Percentiles rank a stretch among this genome's conserved stretches.
These are phyloP conservation scores for Colletotrichum sp. DNA, from an alignment of 2,329 filamentous ascomycete species.

Conservation along the genomic window DNA sequence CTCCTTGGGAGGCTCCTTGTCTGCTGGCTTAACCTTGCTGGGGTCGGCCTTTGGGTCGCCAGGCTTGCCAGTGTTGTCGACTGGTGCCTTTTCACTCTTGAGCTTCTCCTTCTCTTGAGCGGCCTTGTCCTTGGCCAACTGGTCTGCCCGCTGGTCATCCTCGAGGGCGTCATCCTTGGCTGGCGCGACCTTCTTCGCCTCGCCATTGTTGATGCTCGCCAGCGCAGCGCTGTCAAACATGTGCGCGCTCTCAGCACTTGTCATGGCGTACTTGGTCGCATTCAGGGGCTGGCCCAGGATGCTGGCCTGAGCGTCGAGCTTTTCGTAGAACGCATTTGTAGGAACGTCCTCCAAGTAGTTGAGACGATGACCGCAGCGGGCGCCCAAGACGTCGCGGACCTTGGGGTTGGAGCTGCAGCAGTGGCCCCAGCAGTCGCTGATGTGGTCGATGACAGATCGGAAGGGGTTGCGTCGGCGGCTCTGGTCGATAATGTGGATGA, in stretches of 20 bases:
- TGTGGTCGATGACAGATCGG: slow-evolving; percentile 17
- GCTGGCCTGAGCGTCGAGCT: slow-evolving; percentile 14
- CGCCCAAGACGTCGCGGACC: slow-evolving; percentile 17
- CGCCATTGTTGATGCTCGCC: slow-evolving; percentile 1
- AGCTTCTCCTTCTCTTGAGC: slow-evolving; percentile 8
- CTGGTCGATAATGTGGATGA: slow-evolving; percentile 34
- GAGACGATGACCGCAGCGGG: slow-evolving; percentile 24
- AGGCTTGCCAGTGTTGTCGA: slow-evolving; percentile 8
- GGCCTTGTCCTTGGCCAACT: not conserved
- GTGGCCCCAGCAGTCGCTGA: slow-evolving; percentile 25
- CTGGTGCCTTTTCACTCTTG: slow-evolving; percentile 10
- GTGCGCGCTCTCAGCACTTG: slow-evolving; percentile 1
- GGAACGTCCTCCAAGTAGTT: slow-evolving; percentile 20
- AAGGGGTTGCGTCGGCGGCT: slow-evolving; percentile 23
- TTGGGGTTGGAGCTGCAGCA: slow-evolving; percentile 24
- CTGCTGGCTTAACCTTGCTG: not conserved
- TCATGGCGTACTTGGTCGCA: slow-evolving; percentile 21
- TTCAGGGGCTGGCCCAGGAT: slow-evolving; percentile 19
- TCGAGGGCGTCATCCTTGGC: slow-evolving; percentile 12
- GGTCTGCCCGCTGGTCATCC: slow-evolving; percentile 19
- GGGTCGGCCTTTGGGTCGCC: slow-evolving; percentile 15
- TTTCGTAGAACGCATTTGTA: slow-evolving; percentile 19
- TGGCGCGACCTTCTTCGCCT: slow-evolving; percentile 11
- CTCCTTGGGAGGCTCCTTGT: not conserved
- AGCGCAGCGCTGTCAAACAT: slow-evolving; percentile 19